These are phyloP conservation scores for Leccinum disarticulatum DNA, from an alignment of 768 basidiomycete species.

Conservation along the genomic window DNA sequence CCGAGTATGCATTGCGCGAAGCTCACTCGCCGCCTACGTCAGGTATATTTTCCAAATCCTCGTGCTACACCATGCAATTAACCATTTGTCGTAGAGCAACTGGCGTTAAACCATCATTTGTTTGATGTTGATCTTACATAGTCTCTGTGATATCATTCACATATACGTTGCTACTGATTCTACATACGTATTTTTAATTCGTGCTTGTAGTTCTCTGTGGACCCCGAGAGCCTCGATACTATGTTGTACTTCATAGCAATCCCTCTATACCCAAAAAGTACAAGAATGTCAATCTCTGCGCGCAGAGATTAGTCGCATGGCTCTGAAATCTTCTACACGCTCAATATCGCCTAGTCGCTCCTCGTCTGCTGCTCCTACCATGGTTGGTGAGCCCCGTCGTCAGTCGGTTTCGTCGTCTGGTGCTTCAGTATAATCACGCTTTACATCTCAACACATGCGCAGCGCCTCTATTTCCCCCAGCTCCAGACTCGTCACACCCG, in stretches of 20 bases:
- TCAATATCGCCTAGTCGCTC: slow-evolving; percentile 27
- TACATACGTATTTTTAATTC: too few relatives aligned
- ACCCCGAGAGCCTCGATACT: too few relatives aligned
- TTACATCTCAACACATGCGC: slow-evolving; percentile 52
- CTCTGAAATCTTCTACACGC: slow-evolving; percentile 30
- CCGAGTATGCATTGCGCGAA: too few relatives aligned
- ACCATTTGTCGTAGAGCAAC: too few relatives aligned
- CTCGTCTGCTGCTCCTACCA: slow-evolving; percentile 27
- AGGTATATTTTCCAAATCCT: too few relatives aligned
- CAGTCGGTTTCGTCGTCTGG: slow-evolving; percentile 31
- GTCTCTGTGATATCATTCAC: neutral
- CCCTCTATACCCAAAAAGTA: slow-evolving; percentile 62
- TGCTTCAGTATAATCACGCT: slow-evolving; percentile 45
- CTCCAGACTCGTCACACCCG: slow-evolving; percentile 35
- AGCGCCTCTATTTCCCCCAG: slow-evolving; percentile 49
- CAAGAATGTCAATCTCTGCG: slow-evolving; percentile 71
- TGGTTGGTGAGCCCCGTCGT: slow-evolving; percentile 27
- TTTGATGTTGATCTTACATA: neutral
- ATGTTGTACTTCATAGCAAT: slow-evolving; percentile 41
- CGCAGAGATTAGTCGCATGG: slow-evolving; percentile 60
- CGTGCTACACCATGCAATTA: too few relatives aligned
- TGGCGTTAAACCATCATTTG: too few relatives aligned
- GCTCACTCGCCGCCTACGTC: too few relatives aligned
- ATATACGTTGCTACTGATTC: too few relatives aligned
- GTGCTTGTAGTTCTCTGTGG: too few relatives aligned